Percentiles rank a stretch among this genome's conserved stretches.
Conservation (phyloP, 2,329 filamentous ascomycete genomes). For the Penicillium glabrum region DNA sequence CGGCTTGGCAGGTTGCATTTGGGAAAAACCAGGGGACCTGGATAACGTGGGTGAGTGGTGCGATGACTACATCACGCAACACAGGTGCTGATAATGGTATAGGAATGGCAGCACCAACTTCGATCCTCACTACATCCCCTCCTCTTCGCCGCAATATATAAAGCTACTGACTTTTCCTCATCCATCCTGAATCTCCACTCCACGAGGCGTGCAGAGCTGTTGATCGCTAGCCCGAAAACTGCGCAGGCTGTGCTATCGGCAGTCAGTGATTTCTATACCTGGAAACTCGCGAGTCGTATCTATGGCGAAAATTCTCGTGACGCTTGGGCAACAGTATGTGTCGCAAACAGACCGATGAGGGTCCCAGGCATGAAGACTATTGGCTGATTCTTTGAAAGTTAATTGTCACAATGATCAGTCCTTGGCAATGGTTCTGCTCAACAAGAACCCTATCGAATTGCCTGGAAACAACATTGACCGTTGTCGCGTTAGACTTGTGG, state of each 20-base stretch:
- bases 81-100: neutral
- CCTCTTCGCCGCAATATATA: slow-evolving; percentile 77
- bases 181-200: slow-evolving; percentile 55
- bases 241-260: slow-evolving; percentile 78
- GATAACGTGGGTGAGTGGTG: slow-evolving; percentile 81
- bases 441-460: slow-evolving; percentile 93
- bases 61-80: neutral
- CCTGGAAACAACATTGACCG: slow-evolving; percentile 83
- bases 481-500: slow-evolving; percentile 77
- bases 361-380: neutral
- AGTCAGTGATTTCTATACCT: slow-evolving; percentile 80
- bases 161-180: slow-evolving; percentile 58
- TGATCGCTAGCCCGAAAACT: slow-evolving; percentile 71
- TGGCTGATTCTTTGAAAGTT: slow-evolving; percentile 53
- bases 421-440: slow-evolving; percentile 97
- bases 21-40: slow-evolving; percentile 75
- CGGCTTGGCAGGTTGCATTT: slow-evolving; percentile 88
- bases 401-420: slow-evolving; percentile 69
- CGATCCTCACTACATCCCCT: slow-evolving; percentile 90
- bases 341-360: neutral
- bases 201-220: slow-evolving; percentile 61
- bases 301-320: slow-evolving; percentile 65
- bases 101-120: slow-evolving; percentile 92
- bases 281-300: slow-evolving; percentile 72
- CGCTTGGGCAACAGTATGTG: slow-evolving; percentile 67